Evolutionary conservation across 2,329 filamentous ascomycete genomes (phyloP).

Genomic region (Huntiella omanensis): DNA sequence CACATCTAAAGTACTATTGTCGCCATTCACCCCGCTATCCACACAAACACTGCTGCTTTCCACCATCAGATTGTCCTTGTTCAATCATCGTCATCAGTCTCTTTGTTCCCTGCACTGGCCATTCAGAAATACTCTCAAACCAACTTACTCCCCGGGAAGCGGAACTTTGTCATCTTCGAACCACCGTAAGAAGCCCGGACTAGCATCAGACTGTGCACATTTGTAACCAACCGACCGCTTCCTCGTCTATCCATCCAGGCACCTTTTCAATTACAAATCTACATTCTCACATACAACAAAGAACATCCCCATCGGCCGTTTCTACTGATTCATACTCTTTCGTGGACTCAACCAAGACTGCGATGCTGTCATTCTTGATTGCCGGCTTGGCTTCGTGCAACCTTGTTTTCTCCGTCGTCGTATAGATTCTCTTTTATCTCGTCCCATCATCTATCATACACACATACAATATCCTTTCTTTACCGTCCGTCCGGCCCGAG

Average conservation of each 20-base stretch:
- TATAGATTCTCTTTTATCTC: neutral
- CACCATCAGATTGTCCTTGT: neutral
- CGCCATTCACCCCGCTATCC: neutral
- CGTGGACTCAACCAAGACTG: neutral
- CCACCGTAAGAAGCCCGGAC: neutral
- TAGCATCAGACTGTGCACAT: neutral
- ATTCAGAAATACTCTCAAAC: neutral
- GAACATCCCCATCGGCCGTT: too few relatives aligned
- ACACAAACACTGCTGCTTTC: neutral
- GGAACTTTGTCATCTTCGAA: neutral
- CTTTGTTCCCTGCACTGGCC: neutral
- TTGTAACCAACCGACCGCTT: too few relatives aligned
- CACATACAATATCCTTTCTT: neutral
- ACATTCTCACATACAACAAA: too few relatives aligned
- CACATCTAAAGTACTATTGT: too few relatives aligned
- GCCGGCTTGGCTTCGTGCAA: slow-evolving; percentile 1
- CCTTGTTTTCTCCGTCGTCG: too few relatives aligned
- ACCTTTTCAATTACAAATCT: too few relatives aligned
- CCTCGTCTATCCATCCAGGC: too few relatives aligned
- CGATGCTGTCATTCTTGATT: neutral
- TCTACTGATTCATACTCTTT: too few relatives aligned
- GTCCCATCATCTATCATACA: neutral
- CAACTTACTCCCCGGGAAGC: neutral
- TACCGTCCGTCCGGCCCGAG: too few relatives aligned
- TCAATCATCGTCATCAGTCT: neutral